A percentile compares a stretch with the other conserved stretches of the same genome.
Conservation (phyloP, 192 early-diverging fungal species). For the Gryganskiella cystojenkinii region DNA sequence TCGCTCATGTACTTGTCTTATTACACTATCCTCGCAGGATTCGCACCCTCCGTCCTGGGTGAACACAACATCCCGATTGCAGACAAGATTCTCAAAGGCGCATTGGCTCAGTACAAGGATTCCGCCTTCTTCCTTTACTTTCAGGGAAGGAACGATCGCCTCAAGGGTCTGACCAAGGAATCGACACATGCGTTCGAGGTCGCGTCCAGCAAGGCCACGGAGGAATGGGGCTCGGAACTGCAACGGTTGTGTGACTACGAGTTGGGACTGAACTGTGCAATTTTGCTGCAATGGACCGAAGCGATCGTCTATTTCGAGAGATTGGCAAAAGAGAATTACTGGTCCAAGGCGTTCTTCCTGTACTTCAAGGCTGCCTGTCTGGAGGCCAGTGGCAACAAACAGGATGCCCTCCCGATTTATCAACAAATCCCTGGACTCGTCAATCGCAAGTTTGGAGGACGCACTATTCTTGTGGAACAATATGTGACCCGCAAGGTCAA, state of each 20-base stretch:
- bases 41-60: conserved; percentile 58
- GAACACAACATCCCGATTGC: conserved; percentile 55
- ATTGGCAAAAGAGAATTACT: conserved; percentile 56
- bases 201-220: conserved; percentile 43
- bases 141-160: conserved; percentile 56
- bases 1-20: conserved; percentile 64
- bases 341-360: conserved; percentile 58
- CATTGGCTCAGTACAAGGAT: conserved; percentile 55
- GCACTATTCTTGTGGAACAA: conserved; percentile 57
- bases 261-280: conserved; percentile 57
- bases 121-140: conserved; percentile 65
- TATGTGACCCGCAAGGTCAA: conserved; percentile 59
- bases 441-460: conserved; percentile 56
- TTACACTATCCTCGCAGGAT: conserved; percentile 60
- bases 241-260: conserved; percentile 57
- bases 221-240: conserved; percentile 52
- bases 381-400: conserved; percentile 67
- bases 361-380: conserved; percentile 57
- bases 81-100: conserved; percentile 57
- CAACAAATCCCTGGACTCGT: conserved; percentile 57
- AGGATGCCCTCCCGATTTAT: conserved; percentile 78
- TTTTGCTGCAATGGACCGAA: conserved; percentile 54
- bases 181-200: conserved; percentile 57
- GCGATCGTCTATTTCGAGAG: conserved; percentile 51
- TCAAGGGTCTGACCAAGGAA: conserved; percentile 58